Percentiles rank a stretch among this genome's conserved stretches.
Evolutionary conservation across 1,139 yeast species (phyloP).

Genomic region (Diutina rugosa): DNA sequence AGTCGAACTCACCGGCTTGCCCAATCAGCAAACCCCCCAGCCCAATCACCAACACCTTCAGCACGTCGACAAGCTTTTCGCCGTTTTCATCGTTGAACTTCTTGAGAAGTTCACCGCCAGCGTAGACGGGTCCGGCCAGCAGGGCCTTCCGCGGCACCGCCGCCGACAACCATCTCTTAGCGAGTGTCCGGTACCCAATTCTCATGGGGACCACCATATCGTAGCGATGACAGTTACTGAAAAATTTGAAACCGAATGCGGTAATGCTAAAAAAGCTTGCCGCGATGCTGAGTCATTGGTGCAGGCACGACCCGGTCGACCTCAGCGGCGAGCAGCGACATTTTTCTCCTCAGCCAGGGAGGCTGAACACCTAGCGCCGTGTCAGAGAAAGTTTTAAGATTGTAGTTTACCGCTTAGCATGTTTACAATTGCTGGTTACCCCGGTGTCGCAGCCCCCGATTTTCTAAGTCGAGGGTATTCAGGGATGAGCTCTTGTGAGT

Average conservation of each 20-base stretch:
- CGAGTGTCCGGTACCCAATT: conserved; percentile 4
- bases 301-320: background rate
- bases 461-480: too few species aligned
- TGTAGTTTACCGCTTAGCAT: background rate
- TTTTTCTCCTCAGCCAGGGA: too few species aligned
- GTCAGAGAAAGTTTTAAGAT: too few species aligned
- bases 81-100: conserved; percentile 32
- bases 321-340: too few species aligned
- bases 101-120: conserved; percentile 42
- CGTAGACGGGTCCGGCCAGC: conserved; percentile 17
- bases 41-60: conserved; percentile 85
- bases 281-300: conserved; percentile 6
- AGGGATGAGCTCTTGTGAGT: background rate
- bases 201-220: conserved; percentile 4
- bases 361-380: too few species aligned
- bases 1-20: conserved; percentile 98
- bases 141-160: conserved; percentile 1
- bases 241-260: conserved; percentile 8
- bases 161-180: conserved; percentile 3
- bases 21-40: conserved; percentile 98
- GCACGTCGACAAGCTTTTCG: conserved; percentile 58
- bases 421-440: too few species aligned
- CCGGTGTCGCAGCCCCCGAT: too few species aligned
- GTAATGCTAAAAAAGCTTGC: conserved; percentile 11
- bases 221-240: conserved; percentile 1